Base-by-base conservation (phyloP, 352 stramenopile genomes). In the Blastocystis sp. region DNA sequence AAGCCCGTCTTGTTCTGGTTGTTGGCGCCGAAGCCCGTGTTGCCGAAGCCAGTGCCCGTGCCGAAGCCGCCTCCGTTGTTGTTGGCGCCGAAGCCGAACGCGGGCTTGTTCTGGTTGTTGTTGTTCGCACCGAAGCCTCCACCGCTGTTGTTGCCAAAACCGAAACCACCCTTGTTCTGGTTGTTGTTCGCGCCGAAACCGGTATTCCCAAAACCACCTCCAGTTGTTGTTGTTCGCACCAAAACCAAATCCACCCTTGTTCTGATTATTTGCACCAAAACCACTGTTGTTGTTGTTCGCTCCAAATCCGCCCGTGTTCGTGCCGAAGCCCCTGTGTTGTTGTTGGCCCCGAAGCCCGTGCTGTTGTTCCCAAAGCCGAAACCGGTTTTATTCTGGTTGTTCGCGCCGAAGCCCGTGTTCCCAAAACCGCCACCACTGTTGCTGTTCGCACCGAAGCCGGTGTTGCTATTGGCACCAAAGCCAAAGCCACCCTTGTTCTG, bases 381-480 rank as follows among this genome's bases (percentile, higher is more conserved):
- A 23, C 45, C 45, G 28, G 38, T 41, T 34, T 19, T 79, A 40
- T 64, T 64, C 1, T 34, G 28, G 28, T 34, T 34, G 28, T 34
- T 34, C 11, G 9, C 41, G 21, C 34, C 34, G 53, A 64, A 64
- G 64, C 71, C 71, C 40, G 43, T 65, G 66, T 56, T 81, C 7
- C 71, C 71, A 65, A 28, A 67, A 23, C 45, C 45, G 28, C 60
- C 60, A 34, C 28, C 28, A 34, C 28, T 34, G 28, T 34, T 34
- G 28, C 19, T 79, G 40, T 64, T 64, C 1, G 28, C 11, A 21
- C 71, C 71, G 43, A 81, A 81, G 11, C 71, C 71, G 1, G 48
- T 62, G 40, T 59, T 79, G 2, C 53, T 38, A 34, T 34, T 34
- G 28, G 28, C 28, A 34, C 28, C 28, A 34, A 34, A 34, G 19